Percentiles rank a stretch among this genome's conserved stretches.
phyloP scores from a whole-genome alignment of 768 basidiomycete genomes.

The Tricholoma flavovirens region DNA sequence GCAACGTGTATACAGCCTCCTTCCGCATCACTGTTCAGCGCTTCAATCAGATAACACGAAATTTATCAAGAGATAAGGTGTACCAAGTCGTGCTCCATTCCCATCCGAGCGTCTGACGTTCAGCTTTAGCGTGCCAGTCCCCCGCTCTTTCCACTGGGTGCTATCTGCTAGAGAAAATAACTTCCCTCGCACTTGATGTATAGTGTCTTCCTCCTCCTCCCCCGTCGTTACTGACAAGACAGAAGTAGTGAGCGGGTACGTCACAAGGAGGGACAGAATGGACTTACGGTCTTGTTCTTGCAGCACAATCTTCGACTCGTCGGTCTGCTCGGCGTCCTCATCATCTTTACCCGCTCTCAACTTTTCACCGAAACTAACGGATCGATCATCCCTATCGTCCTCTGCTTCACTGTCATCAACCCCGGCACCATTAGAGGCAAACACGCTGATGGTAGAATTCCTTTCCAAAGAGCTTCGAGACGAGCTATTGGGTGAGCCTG shows the following conservation, averaged over 20 bases:
- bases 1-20: constrained; percentile 70
- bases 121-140: constrained; percentile 63
- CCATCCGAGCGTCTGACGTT: constrained; percentile 64
- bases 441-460: constrained; percentile 19
- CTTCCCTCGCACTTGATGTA: constrained; percentile 75
- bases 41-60: constrained; percentile 3
- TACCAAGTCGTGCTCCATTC: constrained; percentile 64
- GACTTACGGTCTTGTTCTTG: constrained; percentile 65
- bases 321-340: constrained; percentile 43
- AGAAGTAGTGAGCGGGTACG: not conserved
- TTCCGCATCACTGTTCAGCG: constrained; percentile 73
- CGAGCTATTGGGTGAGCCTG: constrained; percentile 42
- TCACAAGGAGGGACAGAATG: constrained; percentile 1
- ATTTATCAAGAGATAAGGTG: constrained; percentile 14
- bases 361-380: constrained; percentile 55
- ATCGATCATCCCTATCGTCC: constrained; percentile 40
- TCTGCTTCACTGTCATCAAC: constrained; percentile 36
- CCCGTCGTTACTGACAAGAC: constrained; percentile 58
- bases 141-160: constrained; percentile 75
- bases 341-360: constrained; percentile 58
- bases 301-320: constrained; percentile 46
- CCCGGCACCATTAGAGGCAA: constrained; percentile 22
- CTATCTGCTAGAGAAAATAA: constrained; percentile 54
- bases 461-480: constrained; percentile 42
- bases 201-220: constrained; percentile 76